Evolutionary conservation across 2,329 filamentous ascomycete species (phyloP), one percentile per base, ranked within the genome.

Genomic region (Knufia fluminis): DNA sequence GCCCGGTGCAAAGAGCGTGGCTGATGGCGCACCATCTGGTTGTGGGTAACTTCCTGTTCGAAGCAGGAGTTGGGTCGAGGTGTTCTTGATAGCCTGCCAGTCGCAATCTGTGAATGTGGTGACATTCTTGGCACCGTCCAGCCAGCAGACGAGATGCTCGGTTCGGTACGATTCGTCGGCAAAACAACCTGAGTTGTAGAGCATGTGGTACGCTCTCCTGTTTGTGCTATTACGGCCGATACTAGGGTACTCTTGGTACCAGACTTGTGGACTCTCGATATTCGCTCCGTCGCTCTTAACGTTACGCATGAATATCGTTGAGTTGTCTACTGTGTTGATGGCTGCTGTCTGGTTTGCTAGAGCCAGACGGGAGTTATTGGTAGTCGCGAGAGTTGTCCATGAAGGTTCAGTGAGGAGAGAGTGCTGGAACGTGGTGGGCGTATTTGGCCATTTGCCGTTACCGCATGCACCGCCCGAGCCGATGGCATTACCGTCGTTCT

Each of bases 401-500:
- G 33, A 36, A 36, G 33, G 33, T 16, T 36, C 6, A 0, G 65
- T 68, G 4, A 57, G 36, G 9, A 61, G 57, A 1, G 10, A 9
- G 41, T 31, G 22, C 17, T 44, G 41, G 41, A 44, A 44, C 4
- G 41, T 44, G 3, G 63, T 52, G 0, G 66, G 65, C 2, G 58
- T 54, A 14, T 63, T 49, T 52, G 73, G 75, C 24, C 12, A 22
- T 4, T 49, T 43, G n/a, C 46, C 41, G 33, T 56, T 56, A 1
- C 39, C 44, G 51, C 67, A 69, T 9, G 58, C 56, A 6, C 68
- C 68, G 31, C 67, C 66, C n/a, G 59, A 57, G 23, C 66, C 62
- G 23, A 73, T 62, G 44, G 67, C 66, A 61, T 81, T 82, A 16
- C 79, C 79, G 58, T 83, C 79, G 24, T 82, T 65, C 62, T 83